Base-by-base conservation (phyloP, 371 early-diverging fungal species). In the Mucor piriformis region DNA sequence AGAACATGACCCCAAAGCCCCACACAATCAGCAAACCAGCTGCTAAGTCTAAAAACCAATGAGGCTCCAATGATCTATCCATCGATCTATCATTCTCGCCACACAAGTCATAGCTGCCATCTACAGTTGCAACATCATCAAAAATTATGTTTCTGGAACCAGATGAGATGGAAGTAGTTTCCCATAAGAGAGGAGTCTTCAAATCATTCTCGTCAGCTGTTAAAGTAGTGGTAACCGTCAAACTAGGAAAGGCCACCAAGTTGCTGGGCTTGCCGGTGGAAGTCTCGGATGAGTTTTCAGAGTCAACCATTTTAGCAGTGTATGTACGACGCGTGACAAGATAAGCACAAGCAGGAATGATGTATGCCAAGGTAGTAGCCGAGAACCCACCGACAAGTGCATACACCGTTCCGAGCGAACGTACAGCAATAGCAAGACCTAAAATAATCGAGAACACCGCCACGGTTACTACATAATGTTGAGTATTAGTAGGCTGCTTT, bases 371-470 rank as follows among this genome's bases (percentile, higher is more conserved):
- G 6, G 72, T 79, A 0, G 84, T 86, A 6, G 85, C 81, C 18
- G 82, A 72, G 27, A 86, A 70, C 8, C 82, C 83, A 43, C 86
- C 86, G 27, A 82, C 77, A 24, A 84, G 40, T 3, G 80, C 77
- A 53, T 83, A 84, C 0, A 83, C 72, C 6, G 77, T 74, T 34
- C 86, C 86, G 3, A 86, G 61, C 25, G 74, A 72, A 3, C 56
- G 54, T 11, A 85, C 61, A 5, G 71, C 71, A 42, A 83, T 57
- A 15, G 81, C 76, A 13, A 75, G 33, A 24, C 50, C 52, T 24
- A 82, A 54, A 25, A 73, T 43, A 3, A 73, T 54, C 7, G 63
- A 24, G 35, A 79, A 80, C 15, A 83, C 58, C 0, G 66, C 46
- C 13, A 83, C 27, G 6, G 83, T 83, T 29, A 81, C 76, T 12